phyloP scores from a whole-genome alignment of 225 moss, liverwort and hornwort genomes.

The Asterella californica region DNA sequence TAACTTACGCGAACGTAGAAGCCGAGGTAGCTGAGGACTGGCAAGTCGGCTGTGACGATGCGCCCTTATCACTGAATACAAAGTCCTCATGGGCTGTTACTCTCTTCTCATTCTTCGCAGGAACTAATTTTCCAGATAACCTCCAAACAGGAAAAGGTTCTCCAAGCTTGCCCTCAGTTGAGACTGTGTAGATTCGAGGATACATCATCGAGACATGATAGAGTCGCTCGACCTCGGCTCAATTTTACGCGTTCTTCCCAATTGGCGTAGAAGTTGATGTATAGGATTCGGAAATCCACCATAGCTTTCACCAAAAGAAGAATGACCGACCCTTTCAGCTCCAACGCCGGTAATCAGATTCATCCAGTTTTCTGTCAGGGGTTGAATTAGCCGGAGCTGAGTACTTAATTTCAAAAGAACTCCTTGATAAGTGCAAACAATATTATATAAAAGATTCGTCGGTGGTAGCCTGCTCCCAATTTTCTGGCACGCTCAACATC shows the following conservation, averaged over 20 bases:
- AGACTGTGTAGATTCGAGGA: not conserved
- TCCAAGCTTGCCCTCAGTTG: not conserved
- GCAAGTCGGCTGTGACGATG: slow-evolving; percentile 28
- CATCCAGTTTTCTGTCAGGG: not conserved
- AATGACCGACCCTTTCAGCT: not conserved
- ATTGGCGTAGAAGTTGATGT: not conserved
- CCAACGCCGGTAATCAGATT: not conserved
- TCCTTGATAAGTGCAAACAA: too few relatives aligned
- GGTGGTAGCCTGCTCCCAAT: too few relatives aligned
- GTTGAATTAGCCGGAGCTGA: not conserved
- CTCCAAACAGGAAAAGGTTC: not conserved
- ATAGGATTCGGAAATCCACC: not conserved
- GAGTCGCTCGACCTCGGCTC: not conserved
- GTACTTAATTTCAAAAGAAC: not conserved
- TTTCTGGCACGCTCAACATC: too few relatives aligned
- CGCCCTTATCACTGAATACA: slow-evolving; percentile 41
- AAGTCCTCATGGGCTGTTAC: slow-evolving; percentile 57
- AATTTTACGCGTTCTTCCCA: not conserved
- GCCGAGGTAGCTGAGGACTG: slow-evolving; percentile 18
- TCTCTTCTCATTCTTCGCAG: not conserved
- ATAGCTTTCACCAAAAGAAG: not conserved
- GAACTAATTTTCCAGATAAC: slow-evolving; percentile 12
- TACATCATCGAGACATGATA: slow-evolving; percentile 7
- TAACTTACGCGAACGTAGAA: slow-evolving; percentile 30
- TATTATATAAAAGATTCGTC: too few relatives aligned